Conservation (phyloP, 306 rosid species). For the Cajanus cajan region DNA sequence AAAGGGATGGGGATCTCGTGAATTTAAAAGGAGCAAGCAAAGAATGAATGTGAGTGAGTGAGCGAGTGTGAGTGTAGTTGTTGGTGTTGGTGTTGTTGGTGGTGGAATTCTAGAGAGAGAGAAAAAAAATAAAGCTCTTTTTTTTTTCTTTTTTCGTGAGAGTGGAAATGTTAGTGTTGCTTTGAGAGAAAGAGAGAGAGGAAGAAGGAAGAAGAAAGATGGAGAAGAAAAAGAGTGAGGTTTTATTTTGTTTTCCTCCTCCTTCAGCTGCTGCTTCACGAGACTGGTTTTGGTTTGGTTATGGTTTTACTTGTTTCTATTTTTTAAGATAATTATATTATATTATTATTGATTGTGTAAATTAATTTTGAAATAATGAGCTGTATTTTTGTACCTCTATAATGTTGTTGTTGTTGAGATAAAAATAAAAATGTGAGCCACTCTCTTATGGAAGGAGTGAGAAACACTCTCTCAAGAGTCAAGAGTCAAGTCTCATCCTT, state of each 20-base stretch:
- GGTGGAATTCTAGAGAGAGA: constrained; percentile 28
- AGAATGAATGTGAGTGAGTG: constrained; percentile 81
- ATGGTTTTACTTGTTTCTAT: neutral
- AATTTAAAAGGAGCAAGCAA: constrained; percentile 79
- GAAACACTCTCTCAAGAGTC: constrained; percentile 14
- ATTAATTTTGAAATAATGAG: too few relatives aligned
- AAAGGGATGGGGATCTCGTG: constrained; percentile 90
- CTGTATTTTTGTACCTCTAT: neutral
- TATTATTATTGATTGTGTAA: too few relatives aligned
- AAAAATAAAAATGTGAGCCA: constrained; percentile 6
- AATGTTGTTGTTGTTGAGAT: neutral
- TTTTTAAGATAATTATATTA: too few relatives aligned
- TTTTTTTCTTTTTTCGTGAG: too few relatives aligned
- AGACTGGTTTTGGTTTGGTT: constrained; percentile 42
- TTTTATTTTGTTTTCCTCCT: constrained; percentile 29
- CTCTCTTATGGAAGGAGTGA: constrained; percentile 25
- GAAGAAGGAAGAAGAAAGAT: neutral
- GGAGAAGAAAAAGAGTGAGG: constrained; percentile 27
- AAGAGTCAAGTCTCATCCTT: constrained; percentile 23
- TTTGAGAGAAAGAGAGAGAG: constrained; percentile 33
- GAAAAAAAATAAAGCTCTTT: neutral
- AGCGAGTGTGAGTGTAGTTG: neutral
- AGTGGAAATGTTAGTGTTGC: too few relatives aligned
- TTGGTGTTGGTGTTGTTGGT: constrained; percentile 15
- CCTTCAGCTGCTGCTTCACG: constrained; percentile 81